Base-by-base conservation (phyloP, 75 land plant genomes). In the Ceratopteris richardii region DNA sequence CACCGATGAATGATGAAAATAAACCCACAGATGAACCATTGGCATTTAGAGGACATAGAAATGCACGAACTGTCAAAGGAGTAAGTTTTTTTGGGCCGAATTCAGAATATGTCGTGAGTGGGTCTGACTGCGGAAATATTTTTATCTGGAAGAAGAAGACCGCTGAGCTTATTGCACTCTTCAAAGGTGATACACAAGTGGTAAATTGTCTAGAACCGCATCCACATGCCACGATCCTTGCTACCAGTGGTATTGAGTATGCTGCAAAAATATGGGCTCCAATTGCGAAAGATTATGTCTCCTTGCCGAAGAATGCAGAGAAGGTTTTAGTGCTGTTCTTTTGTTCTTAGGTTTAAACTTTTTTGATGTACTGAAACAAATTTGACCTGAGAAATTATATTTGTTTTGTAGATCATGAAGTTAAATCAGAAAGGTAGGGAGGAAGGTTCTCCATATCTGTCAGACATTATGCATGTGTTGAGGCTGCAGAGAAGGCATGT, bases 191-290 rank as follows among this genome's bases (percentile, higher is more conserved):
- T 36, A 68, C 48, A 25, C 70, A 68, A 13, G 59, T 82, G 1
- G 90, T 88, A 39, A 88, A 88, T 47, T 82, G 78, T 33, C 58
- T 88, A 19, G 90, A 82, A 48, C 76, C 90, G 6, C 94, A 88
- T 65, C 94, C 94, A 13, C 44, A 58, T 61, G 47, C 57, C 51
- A 70, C 88, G 29, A 21, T 87, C 33, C 81, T 87, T 68, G 91
- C 91, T 14, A 78, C 82, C 14, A 80, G 91, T 58, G 91, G 88
- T 14, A 53, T 83, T 10, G 91, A 87, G 14, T 62, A 75, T 1
- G 73, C 68, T 55, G 63, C 85, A 24, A 83, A 83, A 69, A 30
- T 87, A 50, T 87, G 91, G 91, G 57, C 69, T 30, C 91, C 91
- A 1, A 74, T 48, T 9, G 68, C 84, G 0, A 66, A 53, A 26